Conservation (phyloP, 2,329 filamentous ascomycete genomes). For the Didymella pomorum region DNA sequence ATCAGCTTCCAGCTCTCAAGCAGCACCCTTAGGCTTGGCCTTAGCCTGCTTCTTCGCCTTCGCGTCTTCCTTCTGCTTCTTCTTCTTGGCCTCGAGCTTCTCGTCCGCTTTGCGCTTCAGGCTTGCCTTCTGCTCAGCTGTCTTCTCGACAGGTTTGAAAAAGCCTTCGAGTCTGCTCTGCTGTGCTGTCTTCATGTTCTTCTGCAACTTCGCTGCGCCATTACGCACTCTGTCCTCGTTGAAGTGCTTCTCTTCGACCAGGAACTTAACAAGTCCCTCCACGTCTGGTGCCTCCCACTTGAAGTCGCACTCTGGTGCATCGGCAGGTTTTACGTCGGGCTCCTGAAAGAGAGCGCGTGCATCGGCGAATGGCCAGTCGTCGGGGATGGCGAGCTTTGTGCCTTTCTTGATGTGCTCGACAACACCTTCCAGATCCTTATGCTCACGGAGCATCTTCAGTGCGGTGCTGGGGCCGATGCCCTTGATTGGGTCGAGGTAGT, state of each 20-base stretch:
- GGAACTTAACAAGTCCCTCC: constrained; percentile 86
- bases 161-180: constrained; percentile 94
- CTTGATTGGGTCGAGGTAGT: constrained; percentile 96
- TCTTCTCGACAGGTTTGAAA: constrained; percentile 92
- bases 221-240: constrained; percentile 90
- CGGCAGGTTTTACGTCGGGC: constrained; percentile 84
- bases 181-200: constrained; percentile 89
- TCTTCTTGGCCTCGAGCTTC: constrained; percentile 91
- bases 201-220: constrained; percentile 79
- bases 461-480: constrained; percentile 93
- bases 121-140: constrained; percentile 81
- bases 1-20: not conserved
- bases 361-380: constrained; percentile 96
- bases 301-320: constrained; percentile 90
- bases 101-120: constrained; percentile 94
- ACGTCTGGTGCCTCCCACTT: constrained; percentile 96
- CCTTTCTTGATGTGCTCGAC: constrained; percentile 81
- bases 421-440: constrained; percentile 86
- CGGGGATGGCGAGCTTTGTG: constrained; percentile 77
- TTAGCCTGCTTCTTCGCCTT: constrained; percentile 95
- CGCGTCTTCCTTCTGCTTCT: constrained; percentile 91
- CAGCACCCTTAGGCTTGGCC: constrained; percentile 69
- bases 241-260: constrained; percentile 95
- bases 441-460: constrained; percentile 90
- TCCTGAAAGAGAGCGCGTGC: constrained; percentile 91